phyloP scores from a whole-genome alignment of 2,329 filamentous ascomycete species.

The Blastomyces gilchristii region DNA sequence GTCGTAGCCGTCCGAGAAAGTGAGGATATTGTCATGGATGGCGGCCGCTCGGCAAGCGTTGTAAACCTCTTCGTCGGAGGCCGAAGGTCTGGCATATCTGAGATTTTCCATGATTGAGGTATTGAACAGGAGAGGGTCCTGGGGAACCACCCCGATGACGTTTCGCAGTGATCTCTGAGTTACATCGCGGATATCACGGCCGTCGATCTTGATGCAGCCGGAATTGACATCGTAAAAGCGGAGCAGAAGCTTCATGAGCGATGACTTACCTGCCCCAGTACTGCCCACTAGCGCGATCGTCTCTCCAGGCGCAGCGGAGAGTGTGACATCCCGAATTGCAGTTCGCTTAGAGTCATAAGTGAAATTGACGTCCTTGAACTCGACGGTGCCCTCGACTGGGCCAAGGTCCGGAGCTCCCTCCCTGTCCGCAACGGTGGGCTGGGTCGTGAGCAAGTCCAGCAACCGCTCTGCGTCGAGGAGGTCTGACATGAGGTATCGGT shows the following conservation, averaged over 20 bases:
- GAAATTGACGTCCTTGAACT: neutral
- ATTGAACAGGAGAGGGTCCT: neutral
- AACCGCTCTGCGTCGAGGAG: neutral
- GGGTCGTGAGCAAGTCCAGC: neutral
- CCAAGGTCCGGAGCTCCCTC: neutral
- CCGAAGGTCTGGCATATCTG: neutral
- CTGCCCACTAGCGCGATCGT: neutral
- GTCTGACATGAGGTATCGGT: neutral
- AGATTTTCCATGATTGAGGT: neutral
- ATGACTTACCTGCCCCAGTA: conserved; percentile 1
- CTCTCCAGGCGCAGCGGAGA: neutral
- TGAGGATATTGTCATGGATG: conserved; percentile 1
- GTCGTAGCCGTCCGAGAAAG: neutral
- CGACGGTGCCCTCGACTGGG: neutral
- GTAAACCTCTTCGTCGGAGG: neutral
- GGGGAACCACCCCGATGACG: neutral
- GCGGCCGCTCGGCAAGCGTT: neutral
- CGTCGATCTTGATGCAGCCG: conserved; percentile 1
- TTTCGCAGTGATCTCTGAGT: neutral
- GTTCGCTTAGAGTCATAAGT: neutral
- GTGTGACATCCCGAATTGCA: neutral
- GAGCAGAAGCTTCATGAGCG: neutral
- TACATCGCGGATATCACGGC: neutral
- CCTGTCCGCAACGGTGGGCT: neutral
- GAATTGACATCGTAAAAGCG: neutral